These are phyloP conservation scores for Colletotrichum camelliae DNA, from an alignment of 2,329 filamentous ascomycete genomes.

Conservation along the genomic window DNA sequence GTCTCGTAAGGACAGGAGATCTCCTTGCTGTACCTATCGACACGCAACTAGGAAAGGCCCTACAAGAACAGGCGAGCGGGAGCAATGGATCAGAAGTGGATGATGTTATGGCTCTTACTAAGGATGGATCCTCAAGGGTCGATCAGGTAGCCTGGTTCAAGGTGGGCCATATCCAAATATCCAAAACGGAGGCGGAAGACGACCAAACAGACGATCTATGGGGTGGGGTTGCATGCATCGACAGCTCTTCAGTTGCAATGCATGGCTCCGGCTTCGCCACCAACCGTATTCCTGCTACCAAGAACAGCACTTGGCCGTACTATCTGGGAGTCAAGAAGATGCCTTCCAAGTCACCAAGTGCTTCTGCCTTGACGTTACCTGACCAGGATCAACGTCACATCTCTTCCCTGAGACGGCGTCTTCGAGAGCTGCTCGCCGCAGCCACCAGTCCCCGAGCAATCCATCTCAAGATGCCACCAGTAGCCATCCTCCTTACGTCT, in stretches of 20 bases:
- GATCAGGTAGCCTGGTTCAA: slow-evolving; percentile 90
- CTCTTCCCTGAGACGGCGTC: slow-evolving; percentile 68
- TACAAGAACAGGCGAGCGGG: slow-evolving; percentile 72
- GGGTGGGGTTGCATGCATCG: slow-evolving; percentile 86
- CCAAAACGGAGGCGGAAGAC: slow-evolving; percentile 54
- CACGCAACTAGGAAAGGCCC: slow-evolving; percentile 78
- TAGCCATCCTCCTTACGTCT: slow-evolving; percentile 87
- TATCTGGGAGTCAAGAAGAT: slow-evolving; percentile 80
- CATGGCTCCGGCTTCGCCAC: slow-evolving; percentile 90
- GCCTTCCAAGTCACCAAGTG: slow-evolving; percentile 53
- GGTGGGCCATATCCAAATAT: slow-evolving; percentile 74
- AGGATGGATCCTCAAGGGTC: slow-evolving; percentile 41
- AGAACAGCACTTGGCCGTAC: slow-evolving; percentile 84
- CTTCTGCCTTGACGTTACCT: slow-evolving; percentile 43
- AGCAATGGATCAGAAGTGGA: slow-evolving; percentile 72
- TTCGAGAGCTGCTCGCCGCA: slow-evolving; percentile 85
- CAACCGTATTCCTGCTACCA: slow-evolving; percentile 77
- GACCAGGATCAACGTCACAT: slow-evolving; percentile 57
- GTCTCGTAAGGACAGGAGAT: slow-evolving; percentile 86
- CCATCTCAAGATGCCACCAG: slow-evolving; percentile 83
- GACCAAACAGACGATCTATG: slow-evolving; percentile 73
- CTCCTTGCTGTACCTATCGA: slow-evolving; percentile 90
- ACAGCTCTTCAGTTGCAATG: slow-evolving; percentile 86
- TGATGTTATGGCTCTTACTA: slow-evolving; percentile 62
- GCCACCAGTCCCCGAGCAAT: slow-evolving; percentile 88